Base-by-base conservation (phyloP, 2,329 filamentous ascomycete genomes). In the Stemphylium lycopersici region DNA sequence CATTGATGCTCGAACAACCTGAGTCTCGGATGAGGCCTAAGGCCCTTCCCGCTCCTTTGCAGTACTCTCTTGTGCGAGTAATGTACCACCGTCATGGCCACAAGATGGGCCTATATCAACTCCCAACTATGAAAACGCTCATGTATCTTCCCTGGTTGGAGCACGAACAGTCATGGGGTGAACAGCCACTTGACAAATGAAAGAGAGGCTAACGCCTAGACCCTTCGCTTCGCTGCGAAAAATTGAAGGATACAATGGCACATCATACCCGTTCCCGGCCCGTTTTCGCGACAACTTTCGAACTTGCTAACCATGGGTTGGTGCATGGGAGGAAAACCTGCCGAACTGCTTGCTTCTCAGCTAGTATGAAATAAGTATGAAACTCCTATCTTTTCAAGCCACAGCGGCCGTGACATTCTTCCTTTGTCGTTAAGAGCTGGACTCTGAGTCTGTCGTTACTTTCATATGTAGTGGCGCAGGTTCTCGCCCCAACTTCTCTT, bases 261-360 rank as follows among this genome's bases (percentile, higher is more conserved):
- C 50, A 48, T 45, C 20, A 34, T 41, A 41, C 36, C 29, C 42
- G 20, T 16, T 18, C 41, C 29, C 32, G 40, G 36, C 33, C 36
- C 18, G 24, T 38, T 43, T 50, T 51, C 41, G 45, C 37, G 51
- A 47, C 55, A 31, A 22, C 37, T 42, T 37, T 48, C 29, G 42
- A 55, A 50, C 34, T 47, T 54, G 41, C 55, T 49, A 50, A 39
- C 41, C 55, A 57, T 43, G 51, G 46, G 37, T 40, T 34, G 11
- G 31, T 31, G 31, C 42, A 44, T 44, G 43, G 32, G 41, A 43
- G n/a, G n/a, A 20, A 24, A 32, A 32, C 29, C 45, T 46, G 46
- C 24, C 20, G 43, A 7, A 31, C 29, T 24, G 16, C 32, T 11
- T 54, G 22, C 33, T 50, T 38, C 11, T 32, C 32, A 22, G 33